Conservation (phyloP, 2,329 filamentous ascomycete species). For the Ophiostoma sp. region DNA sequence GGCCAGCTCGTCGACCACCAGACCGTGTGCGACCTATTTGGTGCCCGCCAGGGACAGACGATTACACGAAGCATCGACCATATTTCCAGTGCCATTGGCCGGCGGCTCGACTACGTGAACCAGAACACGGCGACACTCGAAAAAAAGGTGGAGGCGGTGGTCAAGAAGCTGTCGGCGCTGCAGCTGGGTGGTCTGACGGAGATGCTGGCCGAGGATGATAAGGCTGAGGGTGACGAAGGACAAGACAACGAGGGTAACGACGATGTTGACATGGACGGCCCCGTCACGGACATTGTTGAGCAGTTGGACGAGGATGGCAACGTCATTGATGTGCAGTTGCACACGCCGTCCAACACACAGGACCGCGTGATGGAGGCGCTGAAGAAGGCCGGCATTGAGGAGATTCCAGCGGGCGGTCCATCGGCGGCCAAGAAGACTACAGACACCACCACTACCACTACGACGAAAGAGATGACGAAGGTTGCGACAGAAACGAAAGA, state of each 20-base stretch:
- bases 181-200: slow-evolving; percentile 57
- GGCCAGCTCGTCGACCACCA: slow-evolving; percentile 63
- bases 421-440: neutral
- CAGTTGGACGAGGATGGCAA: slow-evolving; percentile 90
- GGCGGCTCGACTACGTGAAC: slow-evolving; percentile 85
- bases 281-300: slow-evolving; percentile 88
- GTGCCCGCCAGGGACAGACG: slow-evolving; percentile 38
- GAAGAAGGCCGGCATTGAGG: slow-evolving; percentile 70
- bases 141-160: slow-evolving; percentile 67
- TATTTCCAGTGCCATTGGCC: slow-evolving; percentile 66
- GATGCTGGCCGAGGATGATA: slow-evolving; percentile 29
- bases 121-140: slow-evolving; percentile 75
- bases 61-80: slow-evolving; percentile 56
- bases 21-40: slow-evolving; percentile 54
- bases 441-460: neutral
- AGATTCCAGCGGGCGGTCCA: slow-evolving; percentile 28
- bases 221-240: slow-evolving; percentile 63
- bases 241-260: slow-evolving; percentile 50
- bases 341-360: slow-evolving; percentile 66
- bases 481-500: neutral
- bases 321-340: slow-evolving; percentile 67
- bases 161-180: slow-evolving; percentile 68
- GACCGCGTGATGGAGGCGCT: slow-evolving; percentile 70
- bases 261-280: slow-evolving; percentile 65
- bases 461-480: neutral